A percentile compares a stretch with the other conserved stretches of the same genome.
Conservation (phyloP, 768 basidiomycete species). For the Termitomyces sp. region DNA sequence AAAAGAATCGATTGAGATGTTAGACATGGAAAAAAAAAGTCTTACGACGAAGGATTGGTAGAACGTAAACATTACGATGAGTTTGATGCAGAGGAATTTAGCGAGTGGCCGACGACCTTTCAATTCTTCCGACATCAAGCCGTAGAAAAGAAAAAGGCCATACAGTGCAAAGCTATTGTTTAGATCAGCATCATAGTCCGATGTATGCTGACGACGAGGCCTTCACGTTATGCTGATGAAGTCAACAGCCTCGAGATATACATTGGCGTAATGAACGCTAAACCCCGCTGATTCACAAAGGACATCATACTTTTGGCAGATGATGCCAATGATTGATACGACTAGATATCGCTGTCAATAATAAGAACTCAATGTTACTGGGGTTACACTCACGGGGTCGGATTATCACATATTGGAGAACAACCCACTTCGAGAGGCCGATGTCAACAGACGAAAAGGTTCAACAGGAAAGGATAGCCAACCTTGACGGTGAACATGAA, state of each 20-base stretch:
- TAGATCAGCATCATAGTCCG: neutral
- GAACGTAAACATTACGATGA: conserved; percentile 85
- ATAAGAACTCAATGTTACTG: neutral
- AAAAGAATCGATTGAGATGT: neutral
- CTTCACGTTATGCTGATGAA: conserved; percentile 77
- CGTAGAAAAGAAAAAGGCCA: conserved; percentile 81
- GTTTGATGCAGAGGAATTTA: conserved; percentile 85
- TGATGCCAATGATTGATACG: conserved; percentile 71
- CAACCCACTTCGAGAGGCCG: conserved; percentile 56
- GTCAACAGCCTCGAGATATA: conserved; percentile 69
- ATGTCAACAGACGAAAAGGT: conserved; percentile 3
- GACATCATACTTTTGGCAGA: conserved; percentile 64
- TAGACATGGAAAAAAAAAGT: conserved; percentile 1
- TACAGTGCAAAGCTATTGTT: conserved; percentile 70
- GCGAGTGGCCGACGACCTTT: conserved; percentile 67
- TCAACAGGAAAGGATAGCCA: neutral
- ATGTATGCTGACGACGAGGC: neutral
- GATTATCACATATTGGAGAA: conserved; percentile 84
- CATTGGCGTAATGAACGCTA: conserved; percentile 55
- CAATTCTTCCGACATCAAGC: conserved; percentile 77
- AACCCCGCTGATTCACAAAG: conserved; percentile 65
- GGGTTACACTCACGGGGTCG: conserved; percentile 34
- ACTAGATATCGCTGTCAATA: conserved; percentile 21
- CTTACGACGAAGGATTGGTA: conserved; percentile 77
- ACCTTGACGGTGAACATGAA: conserved; percentile 90